Evolutionary conservation across 2,329 filamentous ascomycete species (phyloP), one percentile per base, ranked within the genome.

Genomic region (Sclerotinia glacialis): DNA sequence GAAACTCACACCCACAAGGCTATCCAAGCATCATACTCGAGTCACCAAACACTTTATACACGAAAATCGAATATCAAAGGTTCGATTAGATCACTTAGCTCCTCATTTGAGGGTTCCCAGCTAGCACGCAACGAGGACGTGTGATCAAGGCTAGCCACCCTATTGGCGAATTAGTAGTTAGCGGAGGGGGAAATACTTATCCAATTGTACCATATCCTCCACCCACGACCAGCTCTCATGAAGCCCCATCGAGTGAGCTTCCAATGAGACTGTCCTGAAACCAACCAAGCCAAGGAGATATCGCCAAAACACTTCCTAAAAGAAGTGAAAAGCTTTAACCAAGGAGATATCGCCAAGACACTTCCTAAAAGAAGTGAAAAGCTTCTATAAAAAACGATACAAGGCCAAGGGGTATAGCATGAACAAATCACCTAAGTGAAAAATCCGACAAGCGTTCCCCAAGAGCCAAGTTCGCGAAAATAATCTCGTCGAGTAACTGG

Each of bases 41-140:
- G 5, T 3, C 18, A 37, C 23, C 14, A 16, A 37, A 37, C 5
- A 7, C 6, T 23, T 23, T 5, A 23, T 7, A 23, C 5, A 12
- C 2, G 21, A 55, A 47, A 1, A 1, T 40, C 52, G 12, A 37
- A 9, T 6, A 23, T 26, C 2, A 7, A 44, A n/a, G 1, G 16
- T 8, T 44, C 23, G 23, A 44, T 21, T 21, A 28, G 55, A 58
- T 58, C 55, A 58, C 55, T 58, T 40, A 28, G 55, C 55, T 58
- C 23, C 40, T 58, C 55, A 58, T 44, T 44, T 44, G 55, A 58
- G 37, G 37, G 18, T 58, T n/a, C 23, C 55, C 55, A 58, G 55
- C 55, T 44, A 58, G 55, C 55, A 58, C 55, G 55, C 46, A 44
- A 58, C 55, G 37, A 28, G 55, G 55, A 58, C 55, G 55, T 58